Base-by-base conservation (phyloP, 495 filamentous ascomycete species). In the Talaromyces proteolyticus region DNA sequence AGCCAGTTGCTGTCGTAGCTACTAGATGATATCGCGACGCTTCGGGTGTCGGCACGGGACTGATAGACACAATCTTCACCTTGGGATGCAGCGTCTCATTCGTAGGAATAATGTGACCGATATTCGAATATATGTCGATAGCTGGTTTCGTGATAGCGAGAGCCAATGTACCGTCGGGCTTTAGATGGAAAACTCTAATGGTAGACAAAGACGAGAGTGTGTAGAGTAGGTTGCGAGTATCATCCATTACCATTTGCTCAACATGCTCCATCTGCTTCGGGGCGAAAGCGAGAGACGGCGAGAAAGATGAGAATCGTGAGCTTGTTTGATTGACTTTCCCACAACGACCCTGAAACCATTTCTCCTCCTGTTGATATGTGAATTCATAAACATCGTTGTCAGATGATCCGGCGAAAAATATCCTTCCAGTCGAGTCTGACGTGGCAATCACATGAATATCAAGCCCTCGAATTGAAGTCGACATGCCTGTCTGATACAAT, bases 291-390 rank as follows among this genome's bases (percentile, higher is more conserved):
- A 76, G 53, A 7, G 59, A 62, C 24, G 89, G 88, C 6, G 85
- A 69, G 47, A 93, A 81, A 20, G 86, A 76, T 18, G 80, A 72
- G 57, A 91, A 79, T 6, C 88, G 80, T n/a, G 82, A 85, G 49
- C 78, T 81, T 2, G 90, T 89, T 59, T 95, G 94, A 61, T 91
- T 92, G 38, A 94, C 75, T 60, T 88, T 94, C 11, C 78, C 77
- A 60, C 86, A 91, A 50, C 85, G 77, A 56, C 81, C 87, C 42
- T 84, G 77, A 61, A 97, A 99, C 94, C 94, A 99, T 56, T 84
- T 85, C 63, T 97, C 93, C 64, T 97, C 89, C 63, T 94, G 87
- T 65, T 96, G 91, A 68, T 99, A 99, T 42, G 85, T 87, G 24
- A 97, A 74, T 69, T 99, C 93, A 61, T 92, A 88, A 44, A 99